Percentiles rank a stretch among this genome's conserved stretches.
Evolutionary conservation across 306 rosid species (phyloP).

Genomic region (Carpinus viminea): DNA sequence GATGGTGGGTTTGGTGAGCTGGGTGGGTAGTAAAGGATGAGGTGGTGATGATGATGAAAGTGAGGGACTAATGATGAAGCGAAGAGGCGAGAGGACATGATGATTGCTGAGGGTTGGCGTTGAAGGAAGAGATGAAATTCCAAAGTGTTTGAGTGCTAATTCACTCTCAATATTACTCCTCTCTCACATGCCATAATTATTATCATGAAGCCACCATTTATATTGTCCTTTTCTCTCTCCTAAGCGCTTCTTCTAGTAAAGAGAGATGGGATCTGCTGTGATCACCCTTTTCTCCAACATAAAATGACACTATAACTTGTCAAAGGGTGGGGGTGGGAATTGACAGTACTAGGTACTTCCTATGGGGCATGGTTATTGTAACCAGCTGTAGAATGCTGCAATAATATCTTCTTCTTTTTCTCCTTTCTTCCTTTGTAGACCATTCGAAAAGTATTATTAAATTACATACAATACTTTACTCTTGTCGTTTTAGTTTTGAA

Average conservation of each 20-base stretch:
- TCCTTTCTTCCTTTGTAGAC: background rate
- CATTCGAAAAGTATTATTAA: background rate
- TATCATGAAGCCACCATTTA: conserved; percentile 43
- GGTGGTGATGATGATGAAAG: conserved; percentile 57
- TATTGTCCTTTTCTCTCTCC: conserved; percentile 25
- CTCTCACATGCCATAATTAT: conserved; percentile 36
- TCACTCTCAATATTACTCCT: conserved; percentile 17
- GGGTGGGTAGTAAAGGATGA: conserved; percentile 47
- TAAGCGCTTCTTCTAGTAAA: background rate
- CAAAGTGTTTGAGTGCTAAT: conserved; percentile 23
- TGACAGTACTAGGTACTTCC: background rate
- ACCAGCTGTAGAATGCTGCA: background rate
- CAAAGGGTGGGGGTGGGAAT: background rate
- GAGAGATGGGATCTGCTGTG: conserved; percentile 34
- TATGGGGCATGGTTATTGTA: background rate
- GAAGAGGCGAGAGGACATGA: conserved; percentile 59
- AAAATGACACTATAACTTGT: conserved; percentile 17
- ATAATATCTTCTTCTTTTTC: background rate
- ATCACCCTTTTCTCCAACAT: conserved; percentile 26
- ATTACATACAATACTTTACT: background rate
- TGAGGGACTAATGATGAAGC: conserved; percentile 59
- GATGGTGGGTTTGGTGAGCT: conserved; percentile 45
- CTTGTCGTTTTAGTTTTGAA: background rate
- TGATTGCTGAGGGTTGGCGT: conserved; percentile 52
- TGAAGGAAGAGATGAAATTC: conserved; percentile 40